Conservation (phyloP, 108 stramenopile genomes). For the Skeletonema costatum region DNA sequence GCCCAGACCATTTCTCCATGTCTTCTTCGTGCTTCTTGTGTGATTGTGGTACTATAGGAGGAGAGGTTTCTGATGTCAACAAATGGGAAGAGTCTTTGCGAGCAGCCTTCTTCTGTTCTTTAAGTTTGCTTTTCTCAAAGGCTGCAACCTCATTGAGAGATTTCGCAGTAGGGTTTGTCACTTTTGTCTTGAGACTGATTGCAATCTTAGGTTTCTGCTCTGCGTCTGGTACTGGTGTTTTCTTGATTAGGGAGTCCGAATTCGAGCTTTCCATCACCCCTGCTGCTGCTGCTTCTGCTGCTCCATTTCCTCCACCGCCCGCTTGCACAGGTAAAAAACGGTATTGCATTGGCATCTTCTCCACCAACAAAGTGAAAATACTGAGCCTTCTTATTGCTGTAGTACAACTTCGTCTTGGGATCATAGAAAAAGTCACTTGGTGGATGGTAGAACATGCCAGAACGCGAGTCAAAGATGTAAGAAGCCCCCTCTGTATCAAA, state of each 20-base stretch:
- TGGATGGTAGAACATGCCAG: slow-evolving; percentile 86
- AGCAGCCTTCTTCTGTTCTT: slow-evolving; percentile 16
- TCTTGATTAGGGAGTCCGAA: not conserved
- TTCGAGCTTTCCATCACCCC: not conserved
- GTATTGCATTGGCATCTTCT: slow-evolving; percentile 15
- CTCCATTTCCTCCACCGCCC: slow-evolving; percentile 17
- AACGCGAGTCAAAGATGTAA: slow-evolving; percentile 74
- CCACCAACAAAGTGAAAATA: slow-evolving; percentile 62
- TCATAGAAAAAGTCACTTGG: slow-evolving; percentile 80
- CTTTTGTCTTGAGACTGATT: slow-evolving; percentile 45
- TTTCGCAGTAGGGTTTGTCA: not conserved
- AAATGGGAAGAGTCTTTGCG: slow-evolving; percentile 24
- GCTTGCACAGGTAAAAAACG: not conserved
- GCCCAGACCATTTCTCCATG: slow-evolving; percentile 78
- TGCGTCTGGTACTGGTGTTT: slow-evolving; percentile 14
- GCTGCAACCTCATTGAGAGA: slow-evolving; percentile 15
- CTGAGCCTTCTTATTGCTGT: slow-evolving; percentile 56
- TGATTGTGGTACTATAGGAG: slow-evolving; percentile 23
- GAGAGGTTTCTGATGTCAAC: slow-evolving; percentile 7
- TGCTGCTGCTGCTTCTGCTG: not conserved
- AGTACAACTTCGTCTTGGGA: slow-evolving; percentile 84
- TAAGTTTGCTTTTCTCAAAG: slow-evolving; percentile 37
- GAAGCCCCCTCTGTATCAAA: slow-evolving; percentile 71
- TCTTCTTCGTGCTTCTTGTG: slow-evolving; percentile 66
- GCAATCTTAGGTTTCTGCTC: slow-evolving; percentile 41